These are phyloP conservation scores for Amanita rubescens DNA, from an alignment of 768 basidiomycete species.

Conservation along the genomic window DNA sequence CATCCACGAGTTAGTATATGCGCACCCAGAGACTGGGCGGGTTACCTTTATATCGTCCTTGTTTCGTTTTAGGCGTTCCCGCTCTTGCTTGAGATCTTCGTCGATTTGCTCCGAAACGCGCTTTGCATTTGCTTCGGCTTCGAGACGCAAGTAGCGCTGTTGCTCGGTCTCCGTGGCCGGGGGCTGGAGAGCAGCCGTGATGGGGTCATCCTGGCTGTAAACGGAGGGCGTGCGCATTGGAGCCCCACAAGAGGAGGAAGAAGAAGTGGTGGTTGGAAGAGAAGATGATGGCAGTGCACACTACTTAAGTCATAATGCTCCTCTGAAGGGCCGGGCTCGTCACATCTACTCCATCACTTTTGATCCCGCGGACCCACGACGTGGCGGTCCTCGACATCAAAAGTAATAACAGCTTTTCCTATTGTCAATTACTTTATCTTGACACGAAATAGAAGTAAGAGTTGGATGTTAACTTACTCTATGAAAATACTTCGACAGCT, in stretches of 20 bases:
- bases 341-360: background rate
- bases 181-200: conserved; percentile 59
- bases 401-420: no score
- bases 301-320: no score
- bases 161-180: conserved; percentile 56
- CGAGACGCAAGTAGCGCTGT: conserved; percentile 54
- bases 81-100: conserved; percentile 66
- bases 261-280: conserved; percentile 28
- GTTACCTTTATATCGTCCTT: conserved; percentile 71
- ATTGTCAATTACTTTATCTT: no score
- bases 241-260: conserved; percentile 17
- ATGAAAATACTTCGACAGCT: no score
- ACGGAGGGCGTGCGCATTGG: conserved; percentile 61
- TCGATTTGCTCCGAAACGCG: conserved; percentile 76
- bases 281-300: conserved; percentile 14
- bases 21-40: conserved; percentile 16
- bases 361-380: no score
- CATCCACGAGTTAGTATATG: conserved; percentile 28
- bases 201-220: conserved; percentile 71
- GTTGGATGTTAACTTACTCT: no score
- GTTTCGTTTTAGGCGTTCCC: conserved; percentile 53
- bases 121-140: conserved; percentile 66
- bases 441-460: no score
- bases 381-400: no score
- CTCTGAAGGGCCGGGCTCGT: no score